phyloP scores from a whole-genome alignment of 163 green algal genomes.

The Chlorella variabilis region DNA sequence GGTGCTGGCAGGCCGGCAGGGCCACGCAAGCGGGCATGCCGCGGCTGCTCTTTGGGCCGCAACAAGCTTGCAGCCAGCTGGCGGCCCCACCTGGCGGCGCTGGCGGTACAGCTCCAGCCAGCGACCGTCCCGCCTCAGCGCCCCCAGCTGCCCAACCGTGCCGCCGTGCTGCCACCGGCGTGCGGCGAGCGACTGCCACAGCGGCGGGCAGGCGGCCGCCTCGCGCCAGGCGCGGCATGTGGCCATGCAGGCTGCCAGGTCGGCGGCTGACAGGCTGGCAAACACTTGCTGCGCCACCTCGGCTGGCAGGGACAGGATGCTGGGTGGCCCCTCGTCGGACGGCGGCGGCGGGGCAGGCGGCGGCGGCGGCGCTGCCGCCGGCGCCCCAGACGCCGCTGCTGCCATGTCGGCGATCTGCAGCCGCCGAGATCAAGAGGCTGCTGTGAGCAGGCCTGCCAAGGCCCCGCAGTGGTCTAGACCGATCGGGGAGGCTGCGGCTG shows the following conservation, averaged over 20 bases:
- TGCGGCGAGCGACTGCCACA: not conserved
- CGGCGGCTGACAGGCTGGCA: not conserved
- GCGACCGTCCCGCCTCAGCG: not conserved
- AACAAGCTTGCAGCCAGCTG: no score
- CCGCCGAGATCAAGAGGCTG: no score
- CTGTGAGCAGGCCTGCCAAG: no score
- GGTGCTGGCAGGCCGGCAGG: no score
- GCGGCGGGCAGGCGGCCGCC: not conserved
- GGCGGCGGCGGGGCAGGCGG: not conserved
- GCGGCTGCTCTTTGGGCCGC: no score
- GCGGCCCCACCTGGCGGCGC: not conserved
- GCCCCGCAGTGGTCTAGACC: no score
- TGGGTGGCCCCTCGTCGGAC: not conserved
- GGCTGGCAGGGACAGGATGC: constrained; percentile 5
- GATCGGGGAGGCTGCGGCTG: no score
- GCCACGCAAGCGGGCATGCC: no score
- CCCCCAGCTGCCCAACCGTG: not conserved
- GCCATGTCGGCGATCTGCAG: no score
- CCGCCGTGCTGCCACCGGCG: not conserved
- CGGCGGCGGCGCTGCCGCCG: not conserved
- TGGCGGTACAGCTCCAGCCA: not conserved
- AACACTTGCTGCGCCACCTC: not conserved
- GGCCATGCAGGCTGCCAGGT: constrained; percentile 28
- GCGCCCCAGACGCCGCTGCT: not conserved
- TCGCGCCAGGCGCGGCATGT: constrained; percentile 20